Percentiles rank a stretch among this genome's conserved stretches.
These are phyloP conservation scores for Bocquillonia castaneifolia DNA, from an alignment of 441 rosid genomes.

Conservation along the genomic window DNA sequence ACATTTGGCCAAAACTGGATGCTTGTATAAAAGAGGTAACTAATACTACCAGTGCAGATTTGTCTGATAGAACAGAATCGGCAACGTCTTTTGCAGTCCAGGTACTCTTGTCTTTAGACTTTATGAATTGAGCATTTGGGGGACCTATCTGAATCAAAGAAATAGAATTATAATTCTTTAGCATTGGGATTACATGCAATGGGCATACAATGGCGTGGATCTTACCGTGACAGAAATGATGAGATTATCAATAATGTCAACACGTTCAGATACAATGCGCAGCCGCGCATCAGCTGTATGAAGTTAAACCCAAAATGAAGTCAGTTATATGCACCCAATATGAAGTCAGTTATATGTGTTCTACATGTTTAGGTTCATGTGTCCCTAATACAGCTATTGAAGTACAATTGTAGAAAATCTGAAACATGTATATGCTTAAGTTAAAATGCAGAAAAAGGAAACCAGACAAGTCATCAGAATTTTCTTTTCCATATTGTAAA, in stretches of 20 bases:
- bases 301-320: slow-evolving; percentile 13
- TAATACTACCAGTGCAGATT: slow-evolving; percentile 72
- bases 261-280: slow-evolving; percentile 83
- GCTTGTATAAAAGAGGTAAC: slow-evolving; percentile 6
- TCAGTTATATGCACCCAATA: slow-evolving; percentile 11
- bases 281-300: slow-evolving; percentile 84
- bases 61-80: slow-evolving; percentile 86
- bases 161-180: slow-evolving; percentile 30
- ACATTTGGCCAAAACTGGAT: slow-evolving; percentile 2
- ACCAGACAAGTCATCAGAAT: too few species aligned
- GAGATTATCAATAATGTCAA: slow-evolving; percentile 78
- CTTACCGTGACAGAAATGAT: slow-evolving; percentile 75
- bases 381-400: background rate
- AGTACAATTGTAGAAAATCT: slow-evolving; percentile 3
- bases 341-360: background rate
- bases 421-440: background rate
- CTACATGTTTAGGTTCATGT: background rate
- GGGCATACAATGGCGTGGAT: slow-evolving; percentile 16
- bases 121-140: slow-evolving; percentile 63
- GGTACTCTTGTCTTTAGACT: slow-evolving; percentile 70
- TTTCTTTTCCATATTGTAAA: background rate
- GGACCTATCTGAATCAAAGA: slow-evolving; percentile 84
- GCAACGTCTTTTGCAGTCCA: slow-evolving; percentile 88
- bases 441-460: background rate
- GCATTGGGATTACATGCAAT: background rate